These are phyloP conservation scores for Ophiosphaerella narmari DNA, from an alignment of 2,329 filamentous ascomycete genomes.

Conservation along the genomic window DNA sequence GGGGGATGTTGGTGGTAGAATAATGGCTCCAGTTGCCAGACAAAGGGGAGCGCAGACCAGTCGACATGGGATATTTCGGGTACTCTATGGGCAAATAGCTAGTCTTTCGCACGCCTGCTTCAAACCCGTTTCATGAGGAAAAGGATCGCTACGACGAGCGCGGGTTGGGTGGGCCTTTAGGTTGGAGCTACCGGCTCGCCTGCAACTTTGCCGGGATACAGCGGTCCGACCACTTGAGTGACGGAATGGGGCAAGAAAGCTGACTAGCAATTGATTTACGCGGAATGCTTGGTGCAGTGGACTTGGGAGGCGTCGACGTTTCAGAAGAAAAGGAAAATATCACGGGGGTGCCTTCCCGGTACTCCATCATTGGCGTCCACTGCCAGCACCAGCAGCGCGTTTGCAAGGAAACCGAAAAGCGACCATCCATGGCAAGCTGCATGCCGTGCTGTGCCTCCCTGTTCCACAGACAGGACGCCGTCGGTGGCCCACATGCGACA, in stretches of 20 bases:
- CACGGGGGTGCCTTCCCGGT: slow-evolving; percentile 11
- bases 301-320: slow-evolving; percentile 5
- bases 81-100: slow-evolving; percentile 27
- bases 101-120: slow-evolving; percentile 41
- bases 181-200: slow-evolving; percentile 32
- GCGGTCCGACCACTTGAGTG: slow-evolving; percentile 28
- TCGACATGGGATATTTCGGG: slow-evolving; percentile 42
- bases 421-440: slow-evolving; percentile 15
- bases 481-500: slow-evolving; percentile 20
- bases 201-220: slow-evolving; percentile 23
- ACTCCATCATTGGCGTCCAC: slow-evolving; percentile 13
- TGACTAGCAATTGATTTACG: slow-evolving; percentile 14
- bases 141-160: slow-evolving; percentile 28
- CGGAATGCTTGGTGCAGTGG: slow-evolving; percentile 11
- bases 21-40: slow-evolving; percentile 30
- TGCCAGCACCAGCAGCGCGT: slow-evolving; percentile 14
- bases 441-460: slow-evolving; percentile 28
- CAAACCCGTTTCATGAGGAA: slow-evolving; percentile 47
- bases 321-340: slow-evolving; percentile 8
- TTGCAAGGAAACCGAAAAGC: slow-evolving; percentile 20
- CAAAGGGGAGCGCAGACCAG: slow-evolving; percentile 38
- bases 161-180: slow-evolving; percentile 33
- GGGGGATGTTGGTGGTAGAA: slow-evolving; percentile 20
- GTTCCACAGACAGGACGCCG: slow-evolving; percentile 15
- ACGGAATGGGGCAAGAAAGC: slow-evolving; percentile 16